Evolutionary conservation across 352 stramenopile genomes (phyloP), one percentile per base, ranked within the genome.

Genomic region (Phytophthora megakarya): DNA sequence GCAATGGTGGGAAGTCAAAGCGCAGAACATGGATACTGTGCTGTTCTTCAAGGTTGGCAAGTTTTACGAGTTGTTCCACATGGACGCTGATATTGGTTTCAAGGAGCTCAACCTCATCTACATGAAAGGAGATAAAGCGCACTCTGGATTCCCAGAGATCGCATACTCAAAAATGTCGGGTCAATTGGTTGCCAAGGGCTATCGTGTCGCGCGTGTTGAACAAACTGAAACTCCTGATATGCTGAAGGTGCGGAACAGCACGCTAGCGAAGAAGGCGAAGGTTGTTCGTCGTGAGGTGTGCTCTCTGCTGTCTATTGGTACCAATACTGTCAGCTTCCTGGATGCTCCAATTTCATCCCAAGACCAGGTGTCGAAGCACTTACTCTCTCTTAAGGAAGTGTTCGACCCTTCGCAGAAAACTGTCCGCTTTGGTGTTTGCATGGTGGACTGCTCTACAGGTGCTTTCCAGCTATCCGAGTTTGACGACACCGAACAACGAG

Each of bases 31-130:
- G 80, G 98, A 99, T 75, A 99, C 94, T 2, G 85, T 99, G 2
- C 76, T 99, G 1, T 97, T 99, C 53, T 99, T 99, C 83, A 99
- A 99, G 73, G 98, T 97, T 30, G 96, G 96, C 49, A 98, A 98
- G 74, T 98, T 99, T 55, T 98, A 98, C 73, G 95, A 98, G 75
- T 70, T 97, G 23, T 95, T 95, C 57, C 97, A 99, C 80, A 98
- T 98, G 89, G 98, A 99, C 73, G 97, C 98, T 0, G 98, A 99
- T 73, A 80, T 99, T 22, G 97, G 92, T 38, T 98, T 99, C 43
- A 89, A 96, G 53, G 90, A 99, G 44, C 73, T 99, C 12, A 90
- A 96, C 28, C 78, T 99, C 32, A 97, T 97, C 49, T 99, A 99
- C 76, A 99, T 99, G 97, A 99, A 99, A 78, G 96, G 95, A 10